Evolutionary conservation across 1,284 basidiomycete genomes (phyloP), one percentile per base, ranked within the genome.

Genomic region (Cutaneotrichosporon sp.): DNA sequence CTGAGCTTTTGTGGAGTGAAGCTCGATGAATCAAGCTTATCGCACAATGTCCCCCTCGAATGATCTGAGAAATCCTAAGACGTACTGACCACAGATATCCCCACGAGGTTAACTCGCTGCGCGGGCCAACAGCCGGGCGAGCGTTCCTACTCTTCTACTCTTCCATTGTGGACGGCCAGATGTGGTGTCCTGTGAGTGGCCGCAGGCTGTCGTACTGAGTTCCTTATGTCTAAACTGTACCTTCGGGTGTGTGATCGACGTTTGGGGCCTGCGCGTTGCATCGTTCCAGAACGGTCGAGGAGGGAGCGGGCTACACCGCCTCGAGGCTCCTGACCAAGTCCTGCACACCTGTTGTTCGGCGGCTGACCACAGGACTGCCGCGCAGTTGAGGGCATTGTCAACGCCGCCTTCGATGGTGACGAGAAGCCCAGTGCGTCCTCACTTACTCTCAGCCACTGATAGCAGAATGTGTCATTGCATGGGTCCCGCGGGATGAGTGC

Each of bases 401-500:
- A 80, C 54, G 66, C 79, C 5, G 78, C 79, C 0, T 90, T 90
- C 60, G 74, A 74, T 16, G 63, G 74, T 12, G 66, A 74, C 19
- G 77, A 80, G 49, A 79, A 79, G 19, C 85, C 85, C 19, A 77
- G 71, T 73, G 45, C 20, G 71, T 63, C 29, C 19, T 4, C n/a
- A n/a, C n/a, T 8, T 17, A 32, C 26, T 17, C 17, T 17, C 29
- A 17, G 16, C 12, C 16, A 16, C 35, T 55, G 31, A 54, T 38
- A 24, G 11, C 59, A 73, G 71, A 79, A 25, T 86, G 79, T 10
- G 71, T 84, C 42, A 78, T 91, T 46, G 78, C 87, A 48, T 88
- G 86, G 68, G 86, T 89, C 49, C 89, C 88, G 7, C 79, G 84
- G 61, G 53, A 78, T 50, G 81, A 84, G 88, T 89, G 64, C 71